Evolutionary conservation across 768 basidiomycete genomes (phyloP).

Genomic region (Phylloporus sp.): DNA sequence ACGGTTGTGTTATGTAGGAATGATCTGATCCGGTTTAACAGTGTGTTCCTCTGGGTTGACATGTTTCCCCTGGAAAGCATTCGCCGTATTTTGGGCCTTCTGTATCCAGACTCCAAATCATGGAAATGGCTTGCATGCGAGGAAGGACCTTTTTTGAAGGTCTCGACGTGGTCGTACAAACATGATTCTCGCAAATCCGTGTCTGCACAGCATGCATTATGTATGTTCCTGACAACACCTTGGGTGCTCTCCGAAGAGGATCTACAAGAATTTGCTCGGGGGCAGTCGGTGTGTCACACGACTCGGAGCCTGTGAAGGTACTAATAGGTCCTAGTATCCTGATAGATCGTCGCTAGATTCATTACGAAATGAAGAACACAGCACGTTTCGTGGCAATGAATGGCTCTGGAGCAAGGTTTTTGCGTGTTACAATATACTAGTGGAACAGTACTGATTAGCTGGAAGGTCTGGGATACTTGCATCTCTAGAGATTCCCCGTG

Average conservation of each 20-base stretch:
- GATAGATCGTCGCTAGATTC: slow-evolving; percentile 9
- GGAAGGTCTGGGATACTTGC: slow-evolving; percentile 40
- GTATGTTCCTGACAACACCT: slow-evolving; percentile 37
- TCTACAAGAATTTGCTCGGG: slow-evolving; percentile 30
- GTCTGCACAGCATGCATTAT: slow-evolving; percentile 16
- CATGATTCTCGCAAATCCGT: slow-evolving; percentile 11
- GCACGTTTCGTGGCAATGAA: slow-evolving; percentile 35
- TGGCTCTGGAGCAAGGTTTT: slow-evolving; percentile 55
- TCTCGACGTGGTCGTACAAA: slow-evolving; percentile 26
- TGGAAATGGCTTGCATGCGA: slow-evolving; percentile 30
- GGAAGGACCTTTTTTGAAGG: slow-evolving; percentile 23
- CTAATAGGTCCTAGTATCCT: slow-evolving; percentile 17
- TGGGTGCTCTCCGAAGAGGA: slow-evolving; percentile 37
- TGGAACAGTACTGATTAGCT: slow-evolving; percentile 4
- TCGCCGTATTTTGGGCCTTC: slow-evolving; percentile 37
- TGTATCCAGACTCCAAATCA: slow-evolving; percentile 24
- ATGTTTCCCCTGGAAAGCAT: slow-evolving; percentile 50
- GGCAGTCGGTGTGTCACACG: slow-evolving; percentile 18
- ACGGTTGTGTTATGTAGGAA: neutral
- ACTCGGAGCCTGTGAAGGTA: neutral
- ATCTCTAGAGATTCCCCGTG: slow-evolving; percentile 31
- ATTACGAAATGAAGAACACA: neutral
- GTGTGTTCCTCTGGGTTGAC: slow-evolving; percentile 48
- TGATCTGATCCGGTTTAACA: slow-evolving; percentile 19
- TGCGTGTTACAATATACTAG: neutral